Evolutionary conservation across 306 rosid genomes (phyloP).

Genomic region (Adenanthera pavonina): DNA sequence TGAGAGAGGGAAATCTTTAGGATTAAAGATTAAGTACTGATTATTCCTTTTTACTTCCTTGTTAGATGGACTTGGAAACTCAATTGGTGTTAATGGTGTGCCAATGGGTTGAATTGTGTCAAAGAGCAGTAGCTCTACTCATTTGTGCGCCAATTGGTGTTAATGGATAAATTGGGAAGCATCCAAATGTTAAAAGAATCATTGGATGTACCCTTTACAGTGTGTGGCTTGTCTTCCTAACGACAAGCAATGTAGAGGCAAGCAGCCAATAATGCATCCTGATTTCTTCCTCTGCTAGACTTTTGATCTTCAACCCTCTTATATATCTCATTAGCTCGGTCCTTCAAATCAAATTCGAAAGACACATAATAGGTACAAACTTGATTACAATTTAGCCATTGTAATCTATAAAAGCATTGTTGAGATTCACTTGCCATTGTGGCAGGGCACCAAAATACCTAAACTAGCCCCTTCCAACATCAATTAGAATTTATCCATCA

Average conservation of each 20-base stretch:
- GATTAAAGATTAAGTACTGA: no score
- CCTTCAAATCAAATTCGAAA: constrained; percentile 44
- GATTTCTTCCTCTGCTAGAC: constrained; percentile 86
- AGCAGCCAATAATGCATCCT: constrained; percentile 82
- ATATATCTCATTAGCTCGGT: constrained; percentile 84
- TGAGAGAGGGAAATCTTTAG: no score
- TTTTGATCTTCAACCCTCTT: constrained; percentile 86
- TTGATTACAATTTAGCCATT: not conserved
- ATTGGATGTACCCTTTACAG: constrained; percentile 75
- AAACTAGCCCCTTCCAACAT: not conserved
- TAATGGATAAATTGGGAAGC: constrained; percentile 47
- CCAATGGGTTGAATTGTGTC: no score
- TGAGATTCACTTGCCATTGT: not conserved
- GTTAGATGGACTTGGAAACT: no score
- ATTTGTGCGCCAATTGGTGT: no score
- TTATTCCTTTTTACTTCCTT: no score
- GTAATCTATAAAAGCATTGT: not conserved
- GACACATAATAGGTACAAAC: constrained; percentile 19
- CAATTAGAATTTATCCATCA: not conserved
- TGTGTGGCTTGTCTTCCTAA: constrained; percentile 83
- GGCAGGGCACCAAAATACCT: not conserved
- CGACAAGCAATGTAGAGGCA: constrained; percentile 88
- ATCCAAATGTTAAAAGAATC: constrained; percentile 56
- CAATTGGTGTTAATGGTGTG: no score
- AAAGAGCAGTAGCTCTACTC: no score